Percentiles rank a stretch among this genome's conserved stretches.
These are phyloP conservation scores for Kurtzmaniella quercitrusa DNA, from an alignment of 1,139 yeast species.

Conservation along the genomic window DNA sequence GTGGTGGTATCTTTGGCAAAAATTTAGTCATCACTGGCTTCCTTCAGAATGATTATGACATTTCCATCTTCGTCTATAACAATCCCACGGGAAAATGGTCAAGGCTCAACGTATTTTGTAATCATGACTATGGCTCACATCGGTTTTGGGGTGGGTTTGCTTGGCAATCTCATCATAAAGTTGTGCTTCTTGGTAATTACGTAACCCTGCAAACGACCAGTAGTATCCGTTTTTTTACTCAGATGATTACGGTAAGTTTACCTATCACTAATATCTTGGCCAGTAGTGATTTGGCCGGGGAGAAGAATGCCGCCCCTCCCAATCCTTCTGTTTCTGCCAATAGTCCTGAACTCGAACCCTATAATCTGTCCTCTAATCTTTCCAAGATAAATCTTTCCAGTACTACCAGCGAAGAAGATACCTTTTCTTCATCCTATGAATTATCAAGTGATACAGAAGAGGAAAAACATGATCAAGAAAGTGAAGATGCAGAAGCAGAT, in stretches of 20 bases:
- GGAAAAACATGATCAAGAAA: not conserved
- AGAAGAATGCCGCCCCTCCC: not conserved
- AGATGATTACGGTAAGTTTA: slow-evolving; percentile 54
- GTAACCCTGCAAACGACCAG: slow-evolving; percentile 47
- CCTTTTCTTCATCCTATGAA: slow-evolving; percentile 1
- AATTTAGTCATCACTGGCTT: slow-evolving; percentile 60
- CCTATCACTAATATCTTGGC: slow-evolving; percentile 61
- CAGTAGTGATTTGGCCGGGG: slow-evolving; percentile 36
- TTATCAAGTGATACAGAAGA: slow-evolving; percentile 4
- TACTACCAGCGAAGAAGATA: slow-evolving; percentile 1
- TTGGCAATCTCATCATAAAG: slow-evolving; percentile 75
- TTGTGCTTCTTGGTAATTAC: slow-evolving; percentile 50
- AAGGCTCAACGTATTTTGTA: slow-evolving; percentile 52
- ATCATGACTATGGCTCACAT: slow-evolving; percentile 53
- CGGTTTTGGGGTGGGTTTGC: slow-evolving; percentile 64
- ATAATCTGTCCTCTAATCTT: not conserved
- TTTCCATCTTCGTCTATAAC: slow-evolving; percentile 57
- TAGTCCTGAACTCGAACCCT: not conserved
- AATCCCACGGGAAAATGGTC: slow-evolving; percentile 65
- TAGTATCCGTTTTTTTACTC: slow-evolving; percentile 55
- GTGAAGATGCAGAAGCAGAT: not conserved
- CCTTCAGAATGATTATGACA: slow-evolving; percentile 47
- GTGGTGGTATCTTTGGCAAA: slow-evolving; percentile 62
- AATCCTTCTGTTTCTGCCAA: not conserved
- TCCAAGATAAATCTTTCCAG: not conserved